Evolutionary conservation across 225 moss, liverwort and hornwort species (phyloP).

Genomic region (Straminergon stramineum): DNA sequence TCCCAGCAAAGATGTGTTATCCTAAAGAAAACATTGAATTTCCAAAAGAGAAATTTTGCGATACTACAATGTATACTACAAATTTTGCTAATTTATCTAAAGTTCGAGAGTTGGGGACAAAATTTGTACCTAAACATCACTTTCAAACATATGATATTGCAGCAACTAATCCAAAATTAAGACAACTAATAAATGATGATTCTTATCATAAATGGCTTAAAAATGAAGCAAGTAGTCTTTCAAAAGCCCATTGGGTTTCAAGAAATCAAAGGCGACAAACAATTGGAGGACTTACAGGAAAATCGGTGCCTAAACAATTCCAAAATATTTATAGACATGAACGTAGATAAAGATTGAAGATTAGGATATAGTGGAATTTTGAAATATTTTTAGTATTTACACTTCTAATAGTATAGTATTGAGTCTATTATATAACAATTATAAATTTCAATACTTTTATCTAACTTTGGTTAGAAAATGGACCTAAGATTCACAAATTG

Average conservation of each 20-base stretch:
- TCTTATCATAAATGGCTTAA: not conserved
- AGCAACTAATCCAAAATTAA: not conserved
- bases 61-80: constrained; percentile 2
- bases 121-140: not conserved
- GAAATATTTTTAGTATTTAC: not conserved
- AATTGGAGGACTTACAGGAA: not conserved
- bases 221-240: not conserved
- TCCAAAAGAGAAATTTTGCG: not conserved
- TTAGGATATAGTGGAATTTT: not conserved
- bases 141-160: constrained; percentile 14
- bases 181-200: not conserved
- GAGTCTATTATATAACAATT: not conserved
- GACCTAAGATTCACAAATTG: no score
- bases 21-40: not conserved
- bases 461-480: not conserved
- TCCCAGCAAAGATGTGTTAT: not conserved
- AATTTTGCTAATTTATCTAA: not conserved
- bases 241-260: not conserved
- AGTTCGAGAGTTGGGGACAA: not conserved
- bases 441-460: not conserved
- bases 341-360: not conserved
- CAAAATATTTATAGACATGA: not conserved
- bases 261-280: not conserved
- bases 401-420: no score
- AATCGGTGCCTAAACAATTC: not conserved